phyloP scores from a whole-genome alignment of 768 basidiomycete genomes.

The Lentinula edodes region DNA sequence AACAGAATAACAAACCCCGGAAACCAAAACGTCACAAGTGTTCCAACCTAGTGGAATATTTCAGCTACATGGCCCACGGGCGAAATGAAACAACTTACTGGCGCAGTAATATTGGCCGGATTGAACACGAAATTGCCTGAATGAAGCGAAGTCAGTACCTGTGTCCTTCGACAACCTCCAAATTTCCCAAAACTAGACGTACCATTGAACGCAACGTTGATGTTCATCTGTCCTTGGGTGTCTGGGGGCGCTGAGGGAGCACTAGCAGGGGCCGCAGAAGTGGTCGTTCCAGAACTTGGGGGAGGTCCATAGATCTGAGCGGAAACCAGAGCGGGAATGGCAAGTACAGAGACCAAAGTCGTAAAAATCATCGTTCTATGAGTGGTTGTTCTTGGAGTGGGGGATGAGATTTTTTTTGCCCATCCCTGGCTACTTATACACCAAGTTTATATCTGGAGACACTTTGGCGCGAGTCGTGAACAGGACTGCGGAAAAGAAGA shows the following conservation, averaged over 20 bases:
- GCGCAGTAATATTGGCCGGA: constrained; percentile 41
- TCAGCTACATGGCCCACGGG: background rate
- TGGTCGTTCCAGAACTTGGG: background rate
- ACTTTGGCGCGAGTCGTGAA: background rate
- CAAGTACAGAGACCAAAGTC: background rate
- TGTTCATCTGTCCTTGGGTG: constrained; percentile 30
- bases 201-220: constrained; percentile 35
- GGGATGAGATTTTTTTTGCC: background rate
- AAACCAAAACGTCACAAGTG: constrained; percentile 50
- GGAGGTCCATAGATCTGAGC: constrained; percentile 2
- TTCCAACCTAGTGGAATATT: constrained; percentile 9
- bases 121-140: constrained; percentile 30
- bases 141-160: background rate
- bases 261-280: constrained; percentile 17
- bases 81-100: constrained; percentile 24
- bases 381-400: background rate
- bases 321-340: background rate
- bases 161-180: background rate
- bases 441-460: background rate
- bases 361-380: constrained; percentile 4
- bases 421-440: background rate
- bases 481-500: constrained; percentile 2
- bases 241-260: constrained; percentile 35
- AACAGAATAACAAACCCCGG: constrained; percentile 28
- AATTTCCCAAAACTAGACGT: background rate